Base-by-base conservation (phyloP, 2,329 filamentous ascomycete species). In the Amesomyces nigricolor region DNA sequence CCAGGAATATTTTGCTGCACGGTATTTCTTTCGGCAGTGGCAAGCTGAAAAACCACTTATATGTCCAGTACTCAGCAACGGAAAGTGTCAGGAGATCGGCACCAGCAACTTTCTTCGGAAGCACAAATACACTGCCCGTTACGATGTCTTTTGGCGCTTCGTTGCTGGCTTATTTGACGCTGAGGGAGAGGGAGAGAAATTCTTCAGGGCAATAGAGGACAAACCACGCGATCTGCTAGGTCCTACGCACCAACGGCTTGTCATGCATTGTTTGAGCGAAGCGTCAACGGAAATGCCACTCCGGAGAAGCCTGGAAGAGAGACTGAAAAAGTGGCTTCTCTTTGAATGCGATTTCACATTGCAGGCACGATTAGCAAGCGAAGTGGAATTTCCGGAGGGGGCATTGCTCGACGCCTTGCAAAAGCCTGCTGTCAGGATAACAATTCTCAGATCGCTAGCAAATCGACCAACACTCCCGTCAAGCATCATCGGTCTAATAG, bases 141-240 rank as follows among this genome's bases (percentile, higher is more conserved):
- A 72, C 57, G 66, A 73, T 51, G 65, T 75, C 3, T 57, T 75
- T 2, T 75, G 72, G 73, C 68, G 72, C 16, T 75, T 75, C 63
- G 68, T 72, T 35, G 57, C 68, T 4, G 72, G 73, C n/a, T 56
- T 74, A n/a, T 62, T 75, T 35, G 40, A 62, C n/a, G 35, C 52
- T 26, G 47, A 62, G 8, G 38, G 43, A 9, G 19, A 58, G 6
- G 46, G 62, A 35, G 13, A 47, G 16, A 4, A 29, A 7, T 71
- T 73, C 51, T 67, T 73, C 37, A 3, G 66, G 11, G 43, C 47
- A 32, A 64, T 74, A 16, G 64, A 73, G 39, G 32, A 58, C 2
- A 60, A 71, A 42, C 70, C 70, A 44, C 62, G 59, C 30, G 71
- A 73, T 53, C 56, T 73, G 19, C 51, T 73, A 8, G 71, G 72